phyloP scores from a whole-genome alignment of 2,329 filamentous ascomycete species.

The Ophiostoma sp. region DNA sequence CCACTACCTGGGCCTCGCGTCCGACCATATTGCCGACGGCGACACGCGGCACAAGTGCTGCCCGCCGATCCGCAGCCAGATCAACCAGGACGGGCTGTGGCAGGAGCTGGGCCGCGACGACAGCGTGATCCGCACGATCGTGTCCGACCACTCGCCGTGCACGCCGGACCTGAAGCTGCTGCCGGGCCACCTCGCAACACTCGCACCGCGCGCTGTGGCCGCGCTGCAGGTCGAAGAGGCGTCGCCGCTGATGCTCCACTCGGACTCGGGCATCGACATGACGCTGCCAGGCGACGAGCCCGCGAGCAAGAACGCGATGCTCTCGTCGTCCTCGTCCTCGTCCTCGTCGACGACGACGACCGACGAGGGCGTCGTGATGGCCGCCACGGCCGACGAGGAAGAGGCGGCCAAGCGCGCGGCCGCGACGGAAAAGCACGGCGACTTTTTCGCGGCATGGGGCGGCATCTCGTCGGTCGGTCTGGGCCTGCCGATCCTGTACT shows the following conservation, averaged over 20 bases:
- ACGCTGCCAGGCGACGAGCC: conserved; percentile 31
- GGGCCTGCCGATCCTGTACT: conserved; percentile 85
- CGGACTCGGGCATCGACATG: conserved; percentile 51
- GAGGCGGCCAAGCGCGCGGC: conserved; percentile 11
- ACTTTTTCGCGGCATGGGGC: conserved; percentile 96
- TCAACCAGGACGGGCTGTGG: conserved; percentile 85
- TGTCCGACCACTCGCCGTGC: conserved; percentile 94
- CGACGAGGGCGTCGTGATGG: conserved; percentile 26
- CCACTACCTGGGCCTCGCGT: conserved; percentile 81
- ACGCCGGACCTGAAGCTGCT: conserved; percentile 90
- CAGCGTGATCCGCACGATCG: conserved; percentile 83
- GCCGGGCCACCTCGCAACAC: conserved; percentile 53
- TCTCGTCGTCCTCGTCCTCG: neutral
- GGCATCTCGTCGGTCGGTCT: conserved; percentile 92
- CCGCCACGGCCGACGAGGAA: conserved; percentile 30
- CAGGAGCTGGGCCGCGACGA: conserved; percentile 63
- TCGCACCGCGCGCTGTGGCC: neutral
- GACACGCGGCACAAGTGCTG: conserved; percentile 95
- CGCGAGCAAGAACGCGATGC: too few species aligned
- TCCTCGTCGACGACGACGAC: neutral
- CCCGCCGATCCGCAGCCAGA: conserved; percentile 75
- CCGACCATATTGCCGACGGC: conserved; percentile 74
- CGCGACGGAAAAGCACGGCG: conserved; percentile 46
- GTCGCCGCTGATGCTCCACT: conserved; percentile 38
- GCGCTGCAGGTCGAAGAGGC: conserved; percentile 25